Conservation (phyloP, 352 stramenopile genomes). For the Pythium grandisporangium region DNA sequence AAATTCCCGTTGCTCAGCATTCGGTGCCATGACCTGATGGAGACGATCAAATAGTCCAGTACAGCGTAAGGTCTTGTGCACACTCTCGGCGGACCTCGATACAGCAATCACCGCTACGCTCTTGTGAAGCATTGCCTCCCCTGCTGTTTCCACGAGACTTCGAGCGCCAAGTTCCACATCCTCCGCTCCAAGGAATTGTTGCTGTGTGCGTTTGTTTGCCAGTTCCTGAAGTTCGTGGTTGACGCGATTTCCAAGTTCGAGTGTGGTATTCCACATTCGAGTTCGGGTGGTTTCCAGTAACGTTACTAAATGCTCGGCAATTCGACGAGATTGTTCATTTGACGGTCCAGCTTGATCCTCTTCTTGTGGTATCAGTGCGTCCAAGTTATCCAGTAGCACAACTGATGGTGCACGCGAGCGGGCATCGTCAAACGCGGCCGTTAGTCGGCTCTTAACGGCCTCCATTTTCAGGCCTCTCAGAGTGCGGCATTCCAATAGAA, state of each 20-base stretch:
- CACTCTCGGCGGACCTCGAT: conserved; percentile 43
- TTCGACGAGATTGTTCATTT: conserved; percentile 83
- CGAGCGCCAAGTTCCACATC: no score
- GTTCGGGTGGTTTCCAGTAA: conserved; percentile 41
- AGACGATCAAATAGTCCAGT: conserved; percentile 64
- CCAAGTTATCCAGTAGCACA: conserved; percentile 77
- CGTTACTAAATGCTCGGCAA: conserved; percentile 65
- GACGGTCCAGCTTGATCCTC: conserved; percentile 52
- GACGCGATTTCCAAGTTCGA: no score
- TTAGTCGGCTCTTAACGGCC: conserved; percentile 57
- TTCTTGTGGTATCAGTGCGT: conserved; percentile 74
- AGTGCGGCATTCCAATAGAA: conserved; percentile 54
- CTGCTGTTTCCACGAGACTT: conserved; percentile 38
- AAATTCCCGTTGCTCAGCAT: conserved; percentile 49
- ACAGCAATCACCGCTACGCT: conserved; percentile 56
- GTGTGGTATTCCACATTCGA: conserved; percentile 48
- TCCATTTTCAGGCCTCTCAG: conserved; percentile 85
- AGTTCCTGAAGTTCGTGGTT: no score
- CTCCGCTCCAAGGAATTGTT: no score
- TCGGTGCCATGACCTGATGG: conserved; percentile 43
- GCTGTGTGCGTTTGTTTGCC: conserved; percentile 31
- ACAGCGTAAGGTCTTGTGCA: conserved; percentile 54
- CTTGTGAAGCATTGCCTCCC: conserved; percentile 48
- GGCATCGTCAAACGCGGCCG: conserved; percentile 44
- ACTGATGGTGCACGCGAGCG: conserved; percentile 35